These are phyloP conservation scores for Eleusine coracana DNA, from an alignment of 176 grass and related monocot genomes.

Conservation along the genomic window DNA sequence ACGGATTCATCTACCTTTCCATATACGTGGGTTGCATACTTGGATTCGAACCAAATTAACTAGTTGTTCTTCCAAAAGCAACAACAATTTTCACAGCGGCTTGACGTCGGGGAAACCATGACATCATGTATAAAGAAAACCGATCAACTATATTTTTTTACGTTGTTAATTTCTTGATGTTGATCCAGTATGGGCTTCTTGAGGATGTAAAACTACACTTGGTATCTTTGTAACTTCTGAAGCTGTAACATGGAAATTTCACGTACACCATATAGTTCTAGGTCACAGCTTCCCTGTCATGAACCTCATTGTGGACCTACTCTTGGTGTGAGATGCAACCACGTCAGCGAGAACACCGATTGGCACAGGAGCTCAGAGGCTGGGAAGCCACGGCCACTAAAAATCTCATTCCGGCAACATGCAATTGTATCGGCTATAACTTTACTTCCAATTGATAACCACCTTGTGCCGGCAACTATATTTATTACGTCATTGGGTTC, in stretches of 20 bases:
- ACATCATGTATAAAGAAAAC: background rate
- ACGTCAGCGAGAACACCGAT: too few relatives aligned
- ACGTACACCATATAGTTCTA: background rate
- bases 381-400: background rate
- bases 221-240: background rate
- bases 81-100: background rate
- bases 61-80: slow-evolving; percentile 7
- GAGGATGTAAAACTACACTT: background rate
- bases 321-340: too few relatives aligned
- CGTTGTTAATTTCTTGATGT: slow-evolving; percentile 6
- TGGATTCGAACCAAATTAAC: background rate
- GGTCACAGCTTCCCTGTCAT: too few relatives aligned
- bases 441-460: background rate
- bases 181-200: background rate
- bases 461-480: background rate
- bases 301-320: too few relatives aligned
- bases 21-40: background rate
- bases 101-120: background rate
- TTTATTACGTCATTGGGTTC: background rate
- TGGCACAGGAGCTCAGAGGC: too few relatives aligned
- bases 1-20: slow-evolving; percentile 6
- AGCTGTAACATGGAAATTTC: background rate
- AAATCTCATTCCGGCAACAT: background rate
- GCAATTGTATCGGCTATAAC: background rate
- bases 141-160: background rate